A percentile compares a stretch with the other conserved stretches of the same genome.
phyloP scores from a whole-genome alignment of 768 basidiomycete genomes.

The Leccinum variicolor region DNA sequence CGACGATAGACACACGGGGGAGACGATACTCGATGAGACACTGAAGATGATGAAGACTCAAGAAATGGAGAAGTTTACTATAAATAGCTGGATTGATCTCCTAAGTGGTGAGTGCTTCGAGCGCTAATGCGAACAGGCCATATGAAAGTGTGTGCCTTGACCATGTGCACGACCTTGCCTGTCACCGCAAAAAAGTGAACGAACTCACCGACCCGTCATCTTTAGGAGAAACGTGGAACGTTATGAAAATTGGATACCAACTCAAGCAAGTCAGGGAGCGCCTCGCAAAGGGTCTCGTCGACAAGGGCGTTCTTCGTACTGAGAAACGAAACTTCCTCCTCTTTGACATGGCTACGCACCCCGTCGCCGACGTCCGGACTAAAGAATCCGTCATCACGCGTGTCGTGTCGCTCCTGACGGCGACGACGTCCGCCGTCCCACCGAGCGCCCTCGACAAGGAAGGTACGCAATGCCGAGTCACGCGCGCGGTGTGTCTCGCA shows the following conservation, averaged over 20 bases:
- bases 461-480: slow-evolving; percentile 73
- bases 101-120: slow-evolving; percentile 64
- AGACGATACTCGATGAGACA: slow-evolving; percentile 94
- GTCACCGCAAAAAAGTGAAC: neutral
- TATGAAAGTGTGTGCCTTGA: neutral
- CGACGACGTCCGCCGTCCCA: slow-evolving; percentile 79
- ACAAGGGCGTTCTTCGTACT: slow-evolving; percentile 98
- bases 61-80: slow-evolving; percentile 50
- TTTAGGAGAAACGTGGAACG: slow-evolving; percentile 98
- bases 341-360: slow-evolving; percentile 99
- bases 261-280: slow-evolving; percentile 98
- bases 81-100: slow-evolving; percentile 94
- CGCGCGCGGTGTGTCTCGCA: slow-evolving; percentile 80
- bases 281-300: slow-evolving; percentile 93
- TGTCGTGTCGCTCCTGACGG: slow-evolving; percentile 73
- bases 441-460: slow-evolving; percentile 70
- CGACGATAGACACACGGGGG: slow-evolving; percentile 89
- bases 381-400: slow-evolving; percentile 85
- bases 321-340: slow-evolving; percentile 98
- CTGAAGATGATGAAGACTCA: slow-evolving; percentile 92
- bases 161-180: neutral
- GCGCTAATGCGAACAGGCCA: neutral
- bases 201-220: neutral
- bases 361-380: slow-evolving; percentile 87
- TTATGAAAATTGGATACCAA: slow-evolving; percentile 99